A percentile compares a stretch with the other conserved stretches of the same genome.
These are phyloP conservation scores for Ustilago crameri DNA, from an alignment of 1,284 basidiomycete species.

Conservation along the genomic window DNA sequence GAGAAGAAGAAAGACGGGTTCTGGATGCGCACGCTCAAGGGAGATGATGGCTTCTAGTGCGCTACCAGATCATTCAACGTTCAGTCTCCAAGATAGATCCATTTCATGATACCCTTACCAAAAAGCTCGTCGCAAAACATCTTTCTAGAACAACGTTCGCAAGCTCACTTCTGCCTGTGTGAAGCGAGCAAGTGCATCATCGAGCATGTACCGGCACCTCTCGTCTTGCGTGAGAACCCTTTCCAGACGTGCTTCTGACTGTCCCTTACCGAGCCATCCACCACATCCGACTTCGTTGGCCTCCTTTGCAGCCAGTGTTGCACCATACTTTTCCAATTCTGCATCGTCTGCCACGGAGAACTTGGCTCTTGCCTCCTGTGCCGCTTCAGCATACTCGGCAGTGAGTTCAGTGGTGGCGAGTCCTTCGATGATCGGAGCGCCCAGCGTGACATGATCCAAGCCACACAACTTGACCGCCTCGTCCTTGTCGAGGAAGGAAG, in stretches of 20 bases:
- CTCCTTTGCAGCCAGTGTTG: constrained; percentile 7
- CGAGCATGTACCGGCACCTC: constrained; percentile 22
- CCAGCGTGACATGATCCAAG: constrained; percentile 25
- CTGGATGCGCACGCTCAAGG: constrained; percentile 45
- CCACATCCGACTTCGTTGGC: constrained; percentile 14
- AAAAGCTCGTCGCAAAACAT: not conserved
- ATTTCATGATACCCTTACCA: constrained; percentile 21
- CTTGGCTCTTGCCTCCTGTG: constrained; percentile 5
- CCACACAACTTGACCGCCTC: constrained; percentile 23
- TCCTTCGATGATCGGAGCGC: constrained; percentile 17
- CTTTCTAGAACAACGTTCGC: constrained; percentile 14
- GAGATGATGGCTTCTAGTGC: constrained; percentile 22
- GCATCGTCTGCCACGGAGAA: constrained; percentile 6
- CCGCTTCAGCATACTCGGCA: not conserved
- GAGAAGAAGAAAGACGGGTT: constrained; percentile 38
- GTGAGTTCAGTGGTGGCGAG: constrained; percentile 17
- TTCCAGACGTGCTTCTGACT: constrained; percentile 7
- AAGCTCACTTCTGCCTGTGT: constrained; percentile 10
- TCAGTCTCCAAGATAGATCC: not conserved
- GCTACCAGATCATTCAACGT: too few species aligned
- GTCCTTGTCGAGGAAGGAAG: constrained; percentile 17
- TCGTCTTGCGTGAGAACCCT: constrained; percentile 12
- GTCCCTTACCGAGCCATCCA: constrained; percentile 21
- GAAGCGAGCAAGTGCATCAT: constrained; percentile 25
- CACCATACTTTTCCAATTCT: constrained; percentile 18